Base-by-base conservation (phyloP, 2,329 filamentous ascomycete genomes). In the Colletotrichum sp. region DNA sequence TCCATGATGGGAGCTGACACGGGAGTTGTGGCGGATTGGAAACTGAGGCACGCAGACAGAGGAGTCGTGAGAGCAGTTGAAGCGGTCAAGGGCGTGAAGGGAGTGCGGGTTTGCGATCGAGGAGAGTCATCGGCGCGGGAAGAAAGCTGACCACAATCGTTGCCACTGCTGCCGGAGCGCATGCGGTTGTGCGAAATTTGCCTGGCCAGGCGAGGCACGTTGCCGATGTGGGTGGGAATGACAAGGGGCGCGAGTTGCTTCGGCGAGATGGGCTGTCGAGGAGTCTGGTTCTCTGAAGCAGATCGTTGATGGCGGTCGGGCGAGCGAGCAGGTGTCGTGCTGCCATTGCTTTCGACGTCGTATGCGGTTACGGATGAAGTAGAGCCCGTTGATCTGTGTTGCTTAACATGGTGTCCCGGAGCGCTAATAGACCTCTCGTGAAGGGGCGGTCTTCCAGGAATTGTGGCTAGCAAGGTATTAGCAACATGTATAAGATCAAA, bases 341-440 rank as follows among this genome's bases (percentile, higher is more conserved):
- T 69, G 18, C 55, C 34, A 15, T 18, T 24, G 34, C 13, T 49
- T 39, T 70, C 49, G 52, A 26, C 34, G 24, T 73, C 74, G 36
- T 64, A 64, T 28, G 84, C 81, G 30, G 80, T 82, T 72, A 83
- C 79, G 55, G 80, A 80, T 6, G 82, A 78, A 67, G 85, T 79
- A 77, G 82, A 83, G 71, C 87, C 85, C 28, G 81, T 84, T 32
- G 87, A 82, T 52, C 85, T 82, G 72, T 89, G 85, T 65, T 88
- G 86, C 78, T 87, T 87, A 85, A 87, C 87, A 69, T 85, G 87
- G 77, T 87, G 85, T 10, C 89, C 89, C 3, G 92, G 91, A n/a
- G 91, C 90, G 81, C 91, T 93, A 73, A 88, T 89, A 49, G 92
- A 93, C 72, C 92, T 89, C 84, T 94, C 92, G 79, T 94, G 91